Evolutionary conservation across 1,284 basidiomycete species (phyloP), one percentile per base, ranked within the genome.

Genomic region (Flammula alnicola): DNA sequence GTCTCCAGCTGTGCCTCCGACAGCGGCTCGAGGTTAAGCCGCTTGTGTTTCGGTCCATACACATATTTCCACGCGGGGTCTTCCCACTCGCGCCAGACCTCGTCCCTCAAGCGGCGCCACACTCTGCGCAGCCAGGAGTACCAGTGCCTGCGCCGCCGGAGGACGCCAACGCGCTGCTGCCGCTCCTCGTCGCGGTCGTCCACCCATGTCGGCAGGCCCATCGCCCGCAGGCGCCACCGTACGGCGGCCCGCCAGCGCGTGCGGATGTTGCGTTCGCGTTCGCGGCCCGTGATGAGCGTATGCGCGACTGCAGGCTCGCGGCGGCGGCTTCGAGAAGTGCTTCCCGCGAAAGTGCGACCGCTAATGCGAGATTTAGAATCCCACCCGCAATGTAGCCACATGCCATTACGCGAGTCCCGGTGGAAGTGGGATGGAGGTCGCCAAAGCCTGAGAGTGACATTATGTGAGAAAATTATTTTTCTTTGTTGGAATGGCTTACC

Each of bases 271-370:
- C 44, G 71, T 64, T 56, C 73, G 65, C 58, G 72, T 68, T 54
- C 77, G 63, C 66, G 72, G 64, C 64, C 10, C 73, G 71, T 29
- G 77, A 65, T 2, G 60, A 63, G 19, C 67, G 62, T 47, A 84
- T 61, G 6, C 84, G 80, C 46, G 70, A 73, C n/a, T 80, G 73
- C 57, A 86, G 84, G 0, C 78, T 75, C 4, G 83, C 71, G 60
- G 84, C 81, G 31, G 86, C 74, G 3, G 76, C 78, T 64, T 93
- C 91, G 19, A 91, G 70, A 38, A 93, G 78, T 0, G 83, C 85
- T 58, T 89, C 87, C 11, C 88, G 79, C 9, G 80, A 80, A 44
- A 88, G 76, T 2, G 79, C 77, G 23, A 93, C 80, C 1, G 82
- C 80, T 6, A 91, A 69, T 22, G 81, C 86, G 44, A 89, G 68